These are phyloP conservation scores for Chytriomyces hyalinus DNA, from an alignment of 192 early-diverging fungal genomes.

Conservation along the genomic window DNA sequence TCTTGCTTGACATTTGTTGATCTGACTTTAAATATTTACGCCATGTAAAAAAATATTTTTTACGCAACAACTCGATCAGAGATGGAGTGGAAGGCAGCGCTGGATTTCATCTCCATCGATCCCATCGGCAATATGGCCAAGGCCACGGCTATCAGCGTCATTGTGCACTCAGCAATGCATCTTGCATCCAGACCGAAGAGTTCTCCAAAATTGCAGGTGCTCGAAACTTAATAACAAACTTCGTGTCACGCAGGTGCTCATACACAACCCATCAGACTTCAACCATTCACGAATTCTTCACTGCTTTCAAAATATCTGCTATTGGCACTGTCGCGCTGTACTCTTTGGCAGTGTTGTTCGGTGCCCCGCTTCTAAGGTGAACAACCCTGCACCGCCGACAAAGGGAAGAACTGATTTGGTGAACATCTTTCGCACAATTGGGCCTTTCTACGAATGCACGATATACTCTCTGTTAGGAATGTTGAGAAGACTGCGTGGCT, in stretches of 20 bases:
- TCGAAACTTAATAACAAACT: too few relatives aligned
- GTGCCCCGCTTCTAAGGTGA: background rate
- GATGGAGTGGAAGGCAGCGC: background rate
- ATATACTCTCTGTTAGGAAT: background rate
- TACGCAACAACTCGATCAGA: background rate
- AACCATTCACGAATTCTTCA: background rate
- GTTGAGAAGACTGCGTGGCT: background rate
- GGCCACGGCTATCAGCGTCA: background rate
- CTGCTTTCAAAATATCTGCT: background rate
- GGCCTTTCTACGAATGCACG: too few relatives aligned
- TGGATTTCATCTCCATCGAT: background rate
- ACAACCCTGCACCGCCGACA: too few relatives aligned
- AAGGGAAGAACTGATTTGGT: too few relatives aligned
- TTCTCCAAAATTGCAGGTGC: too few relatives aligned
- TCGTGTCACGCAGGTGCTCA: background rate
- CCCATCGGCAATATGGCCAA: background rate
- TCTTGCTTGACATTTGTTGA: too few relatives aligned
- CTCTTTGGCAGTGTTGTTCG: conserved; percentile 8
- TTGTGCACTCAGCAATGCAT: background rate
- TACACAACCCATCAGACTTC: background rate
- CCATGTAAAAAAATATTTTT: too few relatives aligned
- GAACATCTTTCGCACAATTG: too few relatives aligned
- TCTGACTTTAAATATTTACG: too few relatives aligned
- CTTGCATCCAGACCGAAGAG: background rate
- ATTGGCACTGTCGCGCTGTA: conserved; percentile 7